Conservation (phyloP, 2,329 filamentous ascomycete species). For the Monilinia fructicola region DNA sequence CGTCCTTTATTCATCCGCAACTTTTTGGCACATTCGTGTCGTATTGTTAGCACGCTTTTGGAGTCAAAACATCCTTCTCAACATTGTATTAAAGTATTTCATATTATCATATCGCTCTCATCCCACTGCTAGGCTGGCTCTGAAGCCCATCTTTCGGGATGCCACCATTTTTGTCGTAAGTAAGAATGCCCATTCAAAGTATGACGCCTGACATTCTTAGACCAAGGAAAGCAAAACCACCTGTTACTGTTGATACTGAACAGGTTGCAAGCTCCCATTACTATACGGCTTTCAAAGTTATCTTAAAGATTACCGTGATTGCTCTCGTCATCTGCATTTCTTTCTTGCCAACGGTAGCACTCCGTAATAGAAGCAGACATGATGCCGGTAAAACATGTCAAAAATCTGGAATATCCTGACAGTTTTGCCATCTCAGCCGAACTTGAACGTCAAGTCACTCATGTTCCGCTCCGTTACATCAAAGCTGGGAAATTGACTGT, state of each 20-base stretch:
- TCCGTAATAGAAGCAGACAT: neutral
- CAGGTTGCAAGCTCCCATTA: constrained; percentile 1
- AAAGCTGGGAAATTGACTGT: constrained; percentile 5
- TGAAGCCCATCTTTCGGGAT: neutral
- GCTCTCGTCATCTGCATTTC: constrained; percentile 19
- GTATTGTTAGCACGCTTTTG: constrained; percentile 25
- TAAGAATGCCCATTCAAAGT: neutral
- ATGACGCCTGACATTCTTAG: constrained; percentile 7
- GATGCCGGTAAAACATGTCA: neutral
- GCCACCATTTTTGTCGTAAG: constrained; percentile 11
- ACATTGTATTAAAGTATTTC: constrained; percentile 14
- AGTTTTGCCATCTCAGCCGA: neutral
- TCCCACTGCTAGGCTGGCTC: neutral
- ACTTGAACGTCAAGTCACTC: constrained; percentile 8
- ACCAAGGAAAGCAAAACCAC: constrained; percentile 10
- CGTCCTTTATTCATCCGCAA: constrained; percentile 2
- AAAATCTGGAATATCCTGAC: neutral
- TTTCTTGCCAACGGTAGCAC: constrained; percentile 10
- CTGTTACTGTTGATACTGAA: neutral
- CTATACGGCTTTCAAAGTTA: constrained; percentile 13
- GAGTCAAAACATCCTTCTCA: constrained; percentile 21
- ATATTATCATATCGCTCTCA: constrained; percentile 1
- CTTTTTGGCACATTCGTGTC: constrained; percentile 15
- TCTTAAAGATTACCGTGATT: constrained; percentile 14
- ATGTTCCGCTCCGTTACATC: constrained; percentile 1